A percentile compares a stretch with the other conserved stretches of the same genome.
Evolutionary conservation across 805 yeast genomes (phyloP).

Genomic region (Myxozyma melibiosi): DNA sequence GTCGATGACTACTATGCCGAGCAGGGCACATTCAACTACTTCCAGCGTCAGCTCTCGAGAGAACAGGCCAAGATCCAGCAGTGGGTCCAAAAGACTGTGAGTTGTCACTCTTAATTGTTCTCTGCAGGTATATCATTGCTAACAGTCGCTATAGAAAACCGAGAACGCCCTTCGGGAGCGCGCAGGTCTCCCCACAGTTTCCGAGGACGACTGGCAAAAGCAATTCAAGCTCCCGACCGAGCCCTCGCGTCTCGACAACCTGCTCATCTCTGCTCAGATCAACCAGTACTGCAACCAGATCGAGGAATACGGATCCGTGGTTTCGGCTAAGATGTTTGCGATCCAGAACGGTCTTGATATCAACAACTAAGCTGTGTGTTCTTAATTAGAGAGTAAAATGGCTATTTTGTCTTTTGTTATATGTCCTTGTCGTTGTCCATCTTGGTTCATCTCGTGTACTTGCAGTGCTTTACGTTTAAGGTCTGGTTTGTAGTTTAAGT

Average conservation of each 20-base stretch:
- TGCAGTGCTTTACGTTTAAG: too few relatives aligned
- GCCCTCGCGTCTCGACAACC: slow-evolving; percentile 73
- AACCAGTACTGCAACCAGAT: slow-evolving; percentile 68
- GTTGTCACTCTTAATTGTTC: neutral
- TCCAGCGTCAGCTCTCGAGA: slow-evolving; percentile 72
- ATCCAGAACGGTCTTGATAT: slow-evolving; percentile 51
- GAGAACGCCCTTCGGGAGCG: slow-evolving; percentile 66
- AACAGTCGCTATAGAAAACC: slow-evolving; percentile 43
- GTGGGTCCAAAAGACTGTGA: slow-evolving; percentile 66
- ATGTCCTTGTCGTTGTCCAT: too few relatives aligned
- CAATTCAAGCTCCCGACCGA: slow-evolving; percentile 69
- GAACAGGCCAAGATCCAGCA: slow-evolving; percentile 69
- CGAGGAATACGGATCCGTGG: slow-evolving; percentile 69
- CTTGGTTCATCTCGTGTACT: too few relatives aligned
- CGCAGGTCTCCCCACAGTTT: slow-evolving; percentile 53
- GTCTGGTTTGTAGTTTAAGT: too few relatives aligned
- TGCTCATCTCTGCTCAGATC: slow-evolving; percentile 67
- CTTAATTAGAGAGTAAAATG: neutral
- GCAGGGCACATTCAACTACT: slow-evolving; percentile 77
- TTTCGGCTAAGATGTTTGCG: slow-evolving; percentile 63
- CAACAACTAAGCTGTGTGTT: neutral
- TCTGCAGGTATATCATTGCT: neutral
- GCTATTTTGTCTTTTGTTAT: too few relatives aligned
- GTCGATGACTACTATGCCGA: slow-evolving; percentile 77
- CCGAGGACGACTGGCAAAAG: slow-evolving; percentile 64